These are phyloP conservation scores for Asterella californica DNA, from an alignment of 225 moss, liverwort and hornwort genomes.

Conservation along the genomic window DNA sequence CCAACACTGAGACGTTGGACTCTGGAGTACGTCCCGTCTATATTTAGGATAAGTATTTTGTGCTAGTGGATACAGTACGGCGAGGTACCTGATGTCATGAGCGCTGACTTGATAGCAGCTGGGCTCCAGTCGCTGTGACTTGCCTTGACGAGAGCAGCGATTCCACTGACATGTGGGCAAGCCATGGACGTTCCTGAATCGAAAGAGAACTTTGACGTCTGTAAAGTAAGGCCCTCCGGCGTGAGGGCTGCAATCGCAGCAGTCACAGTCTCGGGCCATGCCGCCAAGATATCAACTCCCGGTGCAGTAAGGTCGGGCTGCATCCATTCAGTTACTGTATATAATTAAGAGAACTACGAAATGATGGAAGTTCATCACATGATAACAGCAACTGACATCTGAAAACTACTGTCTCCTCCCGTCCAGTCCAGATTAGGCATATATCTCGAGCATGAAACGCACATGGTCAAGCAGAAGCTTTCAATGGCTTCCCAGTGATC, in stretches of 20 bases:
- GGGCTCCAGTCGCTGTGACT: conserved; percentile 21
- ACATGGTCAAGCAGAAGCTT: too few species aligned
- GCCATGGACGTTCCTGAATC: conserved; percentile 33
- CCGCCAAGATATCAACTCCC: conserved; percentile 64
- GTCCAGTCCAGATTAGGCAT: too few species aligned
- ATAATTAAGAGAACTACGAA: too few species aligned
- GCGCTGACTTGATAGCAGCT: conserved; percentile 30
- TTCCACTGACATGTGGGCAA: conserved; percentile 27
- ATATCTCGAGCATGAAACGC: too few species aligned
- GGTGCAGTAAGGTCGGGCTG: conserved; percentile 76
- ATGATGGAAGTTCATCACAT: too few species aligned
- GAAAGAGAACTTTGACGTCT: conserved; percentile 5
- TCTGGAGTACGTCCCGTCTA: too few species aligned
- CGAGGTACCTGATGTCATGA: conserved; percentile 27
- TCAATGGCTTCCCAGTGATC: too few species aligned
- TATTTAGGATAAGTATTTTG: too few species aligned
- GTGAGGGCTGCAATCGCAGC: background rate
- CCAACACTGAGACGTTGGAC: too few species aligned
- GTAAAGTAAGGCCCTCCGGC: background rate
- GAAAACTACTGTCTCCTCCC: too few species aligned
- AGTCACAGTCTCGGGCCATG: conserved; percentile 36
- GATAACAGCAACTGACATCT: too few species aligned
- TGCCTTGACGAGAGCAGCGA: conserved; percentile 26
- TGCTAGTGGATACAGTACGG: background rate
- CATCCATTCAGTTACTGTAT: too few species aligned